These are phyloP conservation scores for Erigeron philadelphicus DNA, from an alignment of 140 eudicot genomes.

Conservation along the genomic window DNA sequence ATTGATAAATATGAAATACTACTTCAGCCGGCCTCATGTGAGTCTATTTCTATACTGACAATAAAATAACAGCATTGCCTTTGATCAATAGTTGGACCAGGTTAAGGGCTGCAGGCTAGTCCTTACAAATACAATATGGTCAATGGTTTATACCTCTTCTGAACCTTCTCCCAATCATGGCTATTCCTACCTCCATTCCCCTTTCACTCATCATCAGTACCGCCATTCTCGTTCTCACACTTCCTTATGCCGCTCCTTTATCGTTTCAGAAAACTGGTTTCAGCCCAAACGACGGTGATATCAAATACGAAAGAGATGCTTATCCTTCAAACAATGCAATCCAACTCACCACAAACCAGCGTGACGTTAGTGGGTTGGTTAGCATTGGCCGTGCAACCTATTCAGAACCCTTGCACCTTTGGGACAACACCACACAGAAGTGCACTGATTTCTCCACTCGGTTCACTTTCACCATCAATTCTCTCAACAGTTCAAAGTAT, in stretches of 20 bases:
- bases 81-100: constrained; percentile 14
- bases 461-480: constrained; percentile 42
- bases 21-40: constrained; percentile 24
- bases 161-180: constrained; percentile 24
- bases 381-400: constrained; percentile 46
- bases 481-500: constrained; percentile 20
- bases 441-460: constrained; percentile 40
- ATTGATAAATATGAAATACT: background rate
- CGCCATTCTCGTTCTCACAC: constrained; percentile 21
- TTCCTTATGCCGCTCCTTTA: constrained; percentile 28
- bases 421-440: constrained; percentile 34
- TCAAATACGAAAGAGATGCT: constrained; percentile 37
- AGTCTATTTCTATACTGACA: constrained; percentile 17
- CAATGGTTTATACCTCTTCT: constrained; percentile 11
- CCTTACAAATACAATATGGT: constrained; percentile 11
- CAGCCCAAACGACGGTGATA: constrained; percentile 37
- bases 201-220: constrained; percentile 21
- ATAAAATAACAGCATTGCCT: background rate
- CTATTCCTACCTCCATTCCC: constrained; percentile 7
- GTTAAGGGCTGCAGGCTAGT: constrained; percentile 12
- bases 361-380: constrained; percentile 25
- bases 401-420: constrained; percentile 35
- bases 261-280: constrained; percentile 33
- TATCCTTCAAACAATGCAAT: constrained; percentile 41
- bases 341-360: constrained; percentile 43